phyloP scores from a whole-genome alignment of 805 yeast genomes.

The Candida coquimbonensis region DNA sequence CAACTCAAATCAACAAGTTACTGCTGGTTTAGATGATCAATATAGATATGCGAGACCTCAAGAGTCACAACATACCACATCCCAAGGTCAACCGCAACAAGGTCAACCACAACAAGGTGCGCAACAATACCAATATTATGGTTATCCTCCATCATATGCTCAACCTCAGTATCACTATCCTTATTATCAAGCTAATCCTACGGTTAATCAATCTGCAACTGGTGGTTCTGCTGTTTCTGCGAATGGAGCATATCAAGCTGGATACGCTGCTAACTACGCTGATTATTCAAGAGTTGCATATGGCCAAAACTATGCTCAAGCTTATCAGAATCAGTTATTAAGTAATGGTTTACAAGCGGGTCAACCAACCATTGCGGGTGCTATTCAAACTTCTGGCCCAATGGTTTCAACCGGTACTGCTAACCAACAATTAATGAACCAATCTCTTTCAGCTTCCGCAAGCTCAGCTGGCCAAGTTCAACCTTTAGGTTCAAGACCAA shows the following conservation, averaged over 20 bases:
- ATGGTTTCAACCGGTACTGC: neutral
- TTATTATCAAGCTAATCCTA: slow-evolving; percentile 13
- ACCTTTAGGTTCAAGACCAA: slow-evolving; percentile 35
- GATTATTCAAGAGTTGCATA: slow-evolving; percentile 21
- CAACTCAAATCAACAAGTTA: neutral
- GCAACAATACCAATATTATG: slow-evolving; percentile 10
- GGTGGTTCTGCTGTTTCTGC: slow-evolving; percentile 1
- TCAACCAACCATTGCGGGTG: neutral
- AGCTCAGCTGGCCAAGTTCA: slow-evolving; percentile 21
- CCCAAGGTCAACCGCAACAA: slow-evolving; percentile 4
- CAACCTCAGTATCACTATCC: slow-evolving; percentile 20
- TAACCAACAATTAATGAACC: neutral
- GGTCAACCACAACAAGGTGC: slow-evolving; percentile 1
- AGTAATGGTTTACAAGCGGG: slow-evolving; percentile 1
- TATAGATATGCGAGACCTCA: slow-evolving; percentile 9
- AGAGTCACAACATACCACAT: slow-evolving; percentile 2
- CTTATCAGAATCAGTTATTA: slow-evolving; percentile 17
- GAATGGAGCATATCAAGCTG: slow-evolving; percentile 5
- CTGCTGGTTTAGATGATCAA: slow-evolving; percentile 5
- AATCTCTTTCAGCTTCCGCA: neutral
- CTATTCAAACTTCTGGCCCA: neutral
- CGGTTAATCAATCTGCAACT: neutral
- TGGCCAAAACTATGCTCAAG: slow-evolving; percentile 18
- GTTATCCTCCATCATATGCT: slow-evolving; percentile 11
- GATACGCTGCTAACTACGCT: slow-evolving; percentile 16